phyloP scores from a whole-genome alignment of 169 alveolate species.

The Eimeria sp. region DNA sequence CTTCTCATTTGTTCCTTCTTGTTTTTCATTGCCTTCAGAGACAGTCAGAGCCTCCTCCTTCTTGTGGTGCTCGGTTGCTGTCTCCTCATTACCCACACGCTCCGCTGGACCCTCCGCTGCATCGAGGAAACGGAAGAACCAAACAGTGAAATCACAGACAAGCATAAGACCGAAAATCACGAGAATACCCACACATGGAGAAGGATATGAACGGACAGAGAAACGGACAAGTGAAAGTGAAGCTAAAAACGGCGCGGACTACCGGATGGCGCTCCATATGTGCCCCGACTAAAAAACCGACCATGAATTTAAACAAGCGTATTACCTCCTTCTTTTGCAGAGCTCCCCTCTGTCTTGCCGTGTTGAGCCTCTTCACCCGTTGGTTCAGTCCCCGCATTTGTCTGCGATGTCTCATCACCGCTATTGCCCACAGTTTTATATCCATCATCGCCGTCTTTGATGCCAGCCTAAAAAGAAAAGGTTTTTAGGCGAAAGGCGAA shows the following conservation, averaged over 20 bases:
- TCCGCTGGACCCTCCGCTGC: slow-evolving; percentile 14
- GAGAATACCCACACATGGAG: background rate
- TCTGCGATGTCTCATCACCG: slow-evolving; percentile 45
- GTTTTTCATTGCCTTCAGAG: background rate
- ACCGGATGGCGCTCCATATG: background rate
- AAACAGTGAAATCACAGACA: background rate
- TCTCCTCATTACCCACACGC: background rate
- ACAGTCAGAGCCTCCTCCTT: slow-evolving; percentile 1
- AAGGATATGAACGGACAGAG: background rate
- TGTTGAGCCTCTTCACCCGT: slow-evolving; percentile 44
- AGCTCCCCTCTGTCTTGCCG: background rate
- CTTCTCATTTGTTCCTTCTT: background rate
- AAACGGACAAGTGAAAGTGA: background rate
- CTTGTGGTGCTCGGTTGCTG: background rate
- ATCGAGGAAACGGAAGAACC: background rate
- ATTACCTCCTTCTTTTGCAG: slow-evolving; percentile 17
- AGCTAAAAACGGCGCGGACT: background rate
- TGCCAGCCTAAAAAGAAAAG: background rate
- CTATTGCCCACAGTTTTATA: background rate
- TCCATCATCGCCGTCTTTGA: slow-evolving; percentile 54
- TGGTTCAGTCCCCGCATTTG: slow-evolving; percentile 41
- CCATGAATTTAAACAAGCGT: background rate
- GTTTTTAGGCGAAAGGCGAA: background rate
- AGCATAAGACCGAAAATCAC: background rate
- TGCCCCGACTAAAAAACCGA: background rate